These are phyloP conservation scores for Daedaleopsis nitida DNA, from an alignment of 768 basidiomycete species.

Conservation along the genomic window DNA sequence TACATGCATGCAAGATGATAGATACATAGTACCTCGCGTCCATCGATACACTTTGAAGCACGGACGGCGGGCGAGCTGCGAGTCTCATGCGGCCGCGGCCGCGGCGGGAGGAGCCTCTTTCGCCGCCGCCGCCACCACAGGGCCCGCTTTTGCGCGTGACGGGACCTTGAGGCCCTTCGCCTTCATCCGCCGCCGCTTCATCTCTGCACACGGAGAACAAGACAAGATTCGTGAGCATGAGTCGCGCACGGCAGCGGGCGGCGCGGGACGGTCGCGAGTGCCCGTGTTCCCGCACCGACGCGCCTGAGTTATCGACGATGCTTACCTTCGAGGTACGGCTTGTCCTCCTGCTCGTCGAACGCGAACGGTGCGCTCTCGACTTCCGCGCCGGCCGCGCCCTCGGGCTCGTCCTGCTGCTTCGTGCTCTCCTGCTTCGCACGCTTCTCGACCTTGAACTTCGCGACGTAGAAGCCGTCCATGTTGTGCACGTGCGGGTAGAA, in stretches of 20 bases:
- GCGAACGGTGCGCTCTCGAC: constrained; percentile 26
- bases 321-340: constrained; percentile 78
- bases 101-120: constrained; percentile 3
- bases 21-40: too few relatives aligned
- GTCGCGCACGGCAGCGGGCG: not conserved
- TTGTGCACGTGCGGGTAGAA: constrained; percentile 99
- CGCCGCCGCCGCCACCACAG: constrained; percentile 11
- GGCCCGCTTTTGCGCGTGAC: constrained; percentile 42
- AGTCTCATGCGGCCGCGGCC: too few relatives aligned
- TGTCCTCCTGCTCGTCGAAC: constrained; percentile 43
- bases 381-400: constrained; percentile 31
- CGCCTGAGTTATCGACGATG: constrained; percentile 11
- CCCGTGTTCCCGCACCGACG: too few relatives aligned
- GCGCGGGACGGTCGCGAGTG: not conserved
- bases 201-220: constrained; percentile 54
- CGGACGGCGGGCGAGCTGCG: too few relatives aligned
- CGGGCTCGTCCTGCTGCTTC: constrained; percentile 31
- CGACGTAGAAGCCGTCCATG: constrained; percentile 99
- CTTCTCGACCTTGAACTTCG: constrained; percentile 95
- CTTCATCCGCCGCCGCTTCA: constrained; percentile 75
- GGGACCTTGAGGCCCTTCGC: constrained; percentile 72
- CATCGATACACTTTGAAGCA: too few relatives aligned
- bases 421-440: constrained; percentile 49
- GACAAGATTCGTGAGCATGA: not conserved
- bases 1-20: too few relatives aligned